These are phyloP conservation scores for Pythium periplocum DNA, from an alignment of 352 stramenopile species.

Conservation along the genomic window DNA sequence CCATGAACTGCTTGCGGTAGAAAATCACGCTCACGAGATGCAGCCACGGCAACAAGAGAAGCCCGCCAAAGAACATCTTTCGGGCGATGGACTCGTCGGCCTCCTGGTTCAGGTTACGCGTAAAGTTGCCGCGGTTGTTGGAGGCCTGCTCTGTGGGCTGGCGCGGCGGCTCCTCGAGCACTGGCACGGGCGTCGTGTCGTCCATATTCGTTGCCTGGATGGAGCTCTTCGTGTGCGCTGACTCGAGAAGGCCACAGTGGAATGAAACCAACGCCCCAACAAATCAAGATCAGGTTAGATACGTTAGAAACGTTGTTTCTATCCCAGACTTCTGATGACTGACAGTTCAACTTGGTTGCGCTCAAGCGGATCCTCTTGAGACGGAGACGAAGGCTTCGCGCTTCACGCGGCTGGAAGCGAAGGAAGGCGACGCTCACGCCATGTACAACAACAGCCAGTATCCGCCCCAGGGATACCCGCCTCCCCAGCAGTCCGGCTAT, in stretches of 20 bases:
- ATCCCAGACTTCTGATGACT: too few relatives aligned
- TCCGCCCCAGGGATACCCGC: constrained; percentile 16
- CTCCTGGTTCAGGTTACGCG: constrained; percentile 81
- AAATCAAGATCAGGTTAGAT: too few relatives aligned
- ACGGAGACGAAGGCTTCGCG: too few relatives aligned
- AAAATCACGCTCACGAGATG: constrained; percentile 79
- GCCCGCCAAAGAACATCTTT: constrained; percentile 83
- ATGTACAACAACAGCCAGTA: constrained; percentile 18
- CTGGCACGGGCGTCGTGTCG: constrained; percentile 10
- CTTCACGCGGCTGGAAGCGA: too few relatives aligned
- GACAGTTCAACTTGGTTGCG: too few relatives aligned
- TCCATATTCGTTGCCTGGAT: constrained; percentile 9
- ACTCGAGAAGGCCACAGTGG: too few relatives aligned
- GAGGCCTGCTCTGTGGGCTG: constrained; percentile 14
- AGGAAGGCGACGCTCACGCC: too few relatives aligned
- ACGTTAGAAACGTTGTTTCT: too few relatives aligned
- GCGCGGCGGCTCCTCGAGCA: constrained; percentile 19
- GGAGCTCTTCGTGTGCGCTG: not conserved
- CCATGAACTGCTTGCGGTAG: constrained; percentile 77
- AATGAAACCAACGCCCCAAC: too few relatives aligned
- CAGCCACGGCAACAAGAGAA: constrained; percentile 73
- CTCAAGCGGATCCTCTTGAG: too few relatives aligned
- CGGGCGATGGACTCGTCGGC: constrained; percentile 57
- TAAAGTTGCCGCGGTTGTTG: constrained; percentile 87
- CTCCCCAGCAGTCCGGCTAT: not conserved